Conservation (phyloP, 805 yeast genomes). For the Maudiozyma turicensis region DNA sequence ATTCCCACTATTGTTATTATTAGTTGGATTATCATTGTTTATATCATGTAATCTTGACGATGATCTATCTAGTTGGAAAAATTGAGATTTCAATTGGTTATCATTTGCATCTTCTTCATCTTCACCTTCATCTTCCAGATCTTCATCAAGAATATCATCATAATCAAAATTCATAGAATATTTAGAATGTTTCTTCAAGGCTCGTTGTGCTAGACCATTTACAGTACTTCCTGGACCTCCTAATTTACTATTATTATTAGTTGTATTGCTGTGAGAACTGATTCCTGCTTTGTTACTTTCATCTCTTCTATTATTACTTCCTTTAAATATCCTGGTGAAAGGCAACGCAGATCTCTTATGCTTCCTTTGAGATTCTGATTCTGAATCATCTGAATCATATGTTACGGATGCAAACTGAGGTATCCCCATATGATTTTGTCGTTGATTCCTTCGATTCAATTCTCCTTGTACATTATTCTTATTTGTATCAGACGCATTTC, state of each 20-base stretch:
- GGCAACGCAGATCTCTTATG: conserved; percentile 11
- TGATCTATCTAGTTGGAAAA: conserved; percentile 15
- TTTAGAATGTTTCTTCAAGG: conserved; percentile 2
- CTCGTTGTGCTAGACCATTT: background rate
- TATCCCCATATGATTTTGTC: background rate
- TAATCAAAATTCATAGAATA: conserved; percentile 25
- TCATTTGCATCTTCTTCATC: conserved; percentile 18
- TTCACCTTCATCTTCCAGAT: conserved; percentile 28
- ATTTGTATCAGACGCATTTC: background rate
- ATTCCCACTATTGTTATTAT: background rate
- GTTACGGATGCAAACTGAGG: background rate
- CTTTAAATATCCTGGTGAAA: conserved; percentile 20
- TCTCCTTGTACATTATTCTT: background rate
- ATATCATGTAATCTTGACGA: background rate
- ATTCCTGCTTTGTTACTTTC: background rate
- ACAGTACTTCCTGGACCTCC: background rate
- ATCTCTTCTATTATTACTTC: conserved; percentile 7
- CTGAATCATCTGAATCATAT: conserved; percentile 6
- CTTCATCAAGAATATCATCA: conserved; percentile 25
- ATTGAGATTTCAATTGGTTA: conserved; percentile 15
- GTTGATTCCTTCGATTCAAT: background rate
- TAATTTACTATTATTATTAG: no score
- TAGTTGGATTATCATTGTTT: background rate
- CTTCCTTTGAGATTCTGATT: conserved; percentile 4
- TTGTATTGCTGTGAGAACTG: background rate